Conservation (phyloP, 495 filamentous ascomycete species). For the Podospora sp. region DNA sequence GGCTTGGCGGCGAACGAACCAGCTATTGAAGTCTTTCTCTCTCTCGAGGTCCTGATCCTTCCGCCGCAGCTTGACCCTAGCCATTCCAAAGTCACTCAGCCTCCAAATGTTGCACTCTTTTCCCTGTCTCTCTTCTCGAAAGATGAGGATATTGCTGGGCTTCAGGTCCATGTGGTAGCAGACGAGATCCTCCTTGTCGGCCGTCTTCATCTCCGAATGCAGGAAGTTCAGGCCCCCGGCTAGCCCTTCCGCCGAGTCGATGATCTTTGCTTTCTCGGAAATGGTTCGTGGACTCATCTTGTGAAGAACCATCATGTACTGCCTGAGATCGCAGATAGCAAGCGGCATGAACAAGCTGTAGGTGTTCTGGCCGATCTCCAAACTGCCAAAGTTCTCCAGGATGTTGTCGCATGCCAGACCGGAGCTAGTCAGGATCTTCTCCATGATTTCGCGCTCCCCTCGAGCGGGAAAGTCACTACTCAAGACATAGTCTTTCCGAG, state of each 20-base stretch:
- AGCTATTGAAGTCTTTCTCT: conserved; percentile 28
- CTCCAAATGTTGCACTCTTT: conserved; percentile 36
- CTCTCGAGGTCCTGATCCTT: conserved; percentile 18
- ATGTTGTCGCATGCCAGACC: conserved; percentile 35
- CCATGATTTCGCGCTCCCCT: conserved; percentile 36
- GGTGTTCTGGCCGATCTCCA: conserved; percentile 31
- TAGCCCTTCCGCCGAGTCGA: conserved; percentile 34
- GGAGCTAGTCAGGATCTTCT: conserved; percentile 34
- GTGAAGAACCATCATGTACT: conserved; percentile 34
- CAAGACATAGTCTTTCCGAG: conserved; percentile 34
- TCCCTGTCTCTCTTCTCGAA: conserved; percentile 27
- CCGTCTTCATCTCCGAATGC: conserved; percentile 37
- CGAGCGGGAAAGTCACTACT: conserved; percentile 21
- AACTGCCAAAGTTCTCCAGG: conserved; percentile 36
- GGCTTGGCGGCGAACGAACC: conserved; percentile 22
- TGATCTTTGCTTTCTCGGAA: conserved; percentile 30
- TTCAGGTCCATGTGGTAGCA: conserved; percentile 48
- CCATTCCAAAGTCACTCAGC: conserved; percentile 46
- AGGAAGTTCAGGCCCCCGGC: conserved; percentile 41
- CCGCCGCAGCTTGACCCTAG: conserved; percentile 34
- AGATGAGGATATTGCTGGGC: conserved; percentile 42
- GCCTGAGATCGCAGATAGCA: conserved; percentile 38
- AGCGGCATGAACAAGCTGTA: conserved; percentile 46
- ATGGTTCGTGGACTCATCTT: conserved; percentile 17
- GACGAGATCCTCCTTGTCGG: conserved; percentile 30